These are phyloP conservation scores for Globisporangium paroecandrum DNA, from an alignment of 352 stramenopile genomes.

Conservation along the genomic window DNA sequence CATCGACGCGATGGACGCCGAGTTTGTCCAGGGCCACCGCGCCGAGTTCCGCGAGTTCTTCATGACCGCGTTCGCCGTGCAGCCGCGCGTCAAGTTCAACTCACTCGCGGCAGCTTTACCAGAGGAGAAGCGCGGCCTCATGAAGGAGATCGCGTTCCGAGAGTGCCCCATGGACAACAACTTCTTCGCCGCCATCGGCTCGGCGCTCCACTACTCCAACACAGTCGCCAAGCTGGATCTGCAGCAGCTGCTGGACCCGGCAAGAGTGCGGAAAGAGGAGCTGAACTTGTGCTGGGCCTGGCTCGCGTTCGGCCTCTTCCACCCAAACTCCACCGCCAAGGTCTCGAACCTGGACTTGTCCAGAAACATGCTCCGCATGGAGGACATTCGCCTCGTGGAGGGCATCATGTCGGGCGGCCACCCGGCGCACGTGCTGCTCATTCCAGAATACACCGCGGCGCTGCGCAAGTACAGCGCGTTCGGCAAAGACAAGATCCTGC, in stretches of 20 bases:
- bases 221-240: constrained; percentile 46
- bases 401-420: constrained; percentile 51
- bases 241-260: constrained; percentile 43
- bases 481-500: constrained; percentile 43
- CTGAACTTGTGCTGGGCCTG: constrained; percentile 49
- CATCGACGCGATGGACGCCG: constrained; percentile 40
- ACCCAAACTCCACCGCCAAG: constrained; percentile 47
- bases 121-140: constrained; percentile 34
- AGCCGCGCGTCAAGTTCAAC: constrained; percentile 51
- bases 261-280: constrained; percentile 34
- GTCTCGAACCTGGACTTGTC: constrained; percentile 43
- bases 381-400: constrained; percentile 47
- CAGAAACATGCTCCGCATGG: constrained; percentile 55
- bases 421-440: constrained; percentile 42
- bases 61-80: constrained; percentile 40
- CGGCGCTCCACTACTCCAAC: constrained; percentile 55
- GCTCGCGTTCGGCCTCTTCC: constrained; percentile 51
- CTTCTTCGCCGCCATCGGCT: constrained; percentile 48
- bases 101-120: constrained; percentile 40
- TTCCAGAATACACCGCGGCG: constrained; percentile 41
- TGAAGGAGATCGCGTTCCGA: constrained; percentile 41
- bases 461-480: constrained; percentile 51
- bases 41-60: constrained; percentile 47
- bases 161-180: constrained; percentile 51
- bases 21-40: constrained; percentile 37